Evolutionary conservation across 768 basidiomycete genomes (phyloP).

Genomic region (Tulasnella sp.): DNA sequence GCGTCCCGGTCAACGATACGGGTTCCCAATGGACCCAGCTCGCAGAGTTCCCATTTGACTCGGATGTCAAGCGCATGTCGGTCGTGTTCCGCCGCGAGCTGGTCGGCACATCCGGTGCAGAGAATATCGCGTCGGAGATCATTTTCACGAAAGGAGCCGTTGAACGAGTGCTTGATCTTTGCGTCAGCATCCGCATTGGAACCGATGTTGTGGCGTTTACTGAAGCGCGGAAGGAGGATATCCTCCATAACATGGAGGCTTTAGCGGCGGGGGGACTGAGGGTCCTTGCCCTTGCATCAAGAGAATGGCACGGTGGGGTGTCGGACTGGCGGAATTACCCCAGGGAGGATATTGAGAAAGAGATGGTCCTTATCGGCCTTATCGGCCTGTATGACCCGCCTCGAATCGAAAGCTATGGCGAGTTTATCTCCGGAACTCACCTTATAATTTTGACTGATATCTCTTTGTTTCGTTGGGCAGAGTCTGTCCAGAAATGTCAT

Average conservation of each 20-base stretch:
- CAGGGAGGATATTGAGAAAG: constrained; percentile 19
- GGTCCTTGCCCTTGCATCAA: constrained; percentile 42
- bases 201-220: constrained; percentile 6
- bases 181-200: constrained; percentile 1
- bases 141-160: constrained; percentile 27
- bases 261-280: constrained; percentile 48
- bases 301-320: not conserved
- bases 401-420: not conserved
- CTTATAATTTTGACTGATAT: not conserved
- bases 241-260: constrained; percentile 26
- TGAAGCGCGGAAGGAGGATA: not conserved
- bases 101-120: not conserved
- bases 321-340: constrained; percentile 5
- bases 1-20: constrained; percentile 3
- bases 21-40: constrained; percentile 6
- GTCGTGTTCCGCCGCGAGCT: constrained; percentile 19
- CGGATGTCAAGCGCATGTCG: constrained; percentile 35
- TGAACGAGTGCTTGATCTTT: constrained; percentile 21
- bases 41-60: constrained; percentile 35
- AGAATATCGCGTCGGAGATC: constrained; percentile 4
- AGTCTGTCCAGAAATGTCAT: constrained; percentile 25
- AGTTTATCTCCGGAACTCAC: not conserved
- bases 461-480: constrained; percentile 9
- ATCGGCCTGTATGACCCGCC: constrained; percentile 14
- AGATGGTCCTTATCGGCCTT: constrained; percentile 29